These are phyloP conservation scores for Phyllosticta citriasiana DNA, from an alignment of 2,329 filamentous ascomycete genomes.

Conservation along the genomic window DNA sequence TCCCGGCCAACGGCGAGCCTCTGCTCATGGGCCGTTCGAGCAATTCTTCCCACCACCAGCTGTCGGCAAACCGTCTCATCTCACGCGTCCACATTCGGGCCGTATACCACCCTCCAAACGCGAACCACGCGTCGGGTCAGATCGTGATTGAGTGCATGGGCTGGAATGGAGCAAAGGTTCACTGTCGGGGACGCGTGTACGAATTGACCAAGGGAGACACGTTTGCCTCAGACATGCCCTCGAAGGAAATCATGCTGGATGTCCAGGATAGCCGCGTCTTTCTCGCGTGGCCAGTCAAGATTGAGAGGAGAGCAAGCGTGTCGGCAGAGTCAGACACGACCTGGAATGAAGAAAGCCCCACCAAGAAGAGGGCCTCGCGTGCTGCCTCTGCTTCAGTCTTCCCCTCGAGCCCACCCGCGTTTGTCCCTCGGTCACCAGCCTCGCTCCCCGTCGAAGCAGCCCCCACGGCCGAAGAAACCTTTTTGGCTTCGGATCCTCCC, in stretches of 20 bases:
- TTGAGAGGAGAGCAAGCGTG: constrained; percentile 2
- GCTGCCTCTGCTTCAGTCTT: constrained; percentile 30
- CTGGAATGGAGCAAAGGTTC: constrained; percentile 91
- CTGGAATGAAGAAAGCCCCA: constrained; percentile 48
- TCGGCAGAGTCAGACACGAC: constrained; percentile 49
- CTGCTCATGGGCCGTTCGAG: constrained; percentile 87
- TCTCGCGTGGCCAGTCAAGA: constrained; percentile 68
- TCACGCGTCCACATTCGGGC: constrained; percentile 90
- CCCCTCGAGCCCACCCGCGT: constrained; percentile 53
- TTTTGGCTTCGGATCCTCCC: constrained; percentile 31
- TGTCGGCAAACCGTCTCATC: constrained; percentile 84
- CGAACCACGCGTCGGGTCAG: constrained; percentile 60
- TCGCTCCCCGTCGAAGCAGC: constrained; percentile 44
- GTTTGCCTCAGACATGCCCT: constrained; percentile 81
- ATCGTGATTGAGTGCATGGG: constrained; percentile 86
- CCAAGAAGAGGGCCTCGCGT: constrained; percentile 12
- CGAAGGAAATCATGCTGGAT: constrained; percentile 86
- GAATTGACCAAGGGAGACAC: constrained; percentile 80
- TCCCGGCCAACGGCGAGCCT: constrained; percentile 71
- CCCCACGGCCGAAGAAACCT: constrained; percentile 25
- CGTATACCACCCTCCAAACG: constrained; percentile 62
- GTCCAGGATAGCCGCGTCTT: constrained; percentile 87
- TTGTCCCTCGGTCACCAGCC: constrained; percentile 61
- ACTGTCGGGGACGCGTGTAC: constrained; percentile 80
- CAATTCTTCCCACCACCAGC: constrained; percentile 89